phyloP scores from a whole-genome alignment of 1,284 basidiomycete genomes.

The Peniophora sp. region DNA sequence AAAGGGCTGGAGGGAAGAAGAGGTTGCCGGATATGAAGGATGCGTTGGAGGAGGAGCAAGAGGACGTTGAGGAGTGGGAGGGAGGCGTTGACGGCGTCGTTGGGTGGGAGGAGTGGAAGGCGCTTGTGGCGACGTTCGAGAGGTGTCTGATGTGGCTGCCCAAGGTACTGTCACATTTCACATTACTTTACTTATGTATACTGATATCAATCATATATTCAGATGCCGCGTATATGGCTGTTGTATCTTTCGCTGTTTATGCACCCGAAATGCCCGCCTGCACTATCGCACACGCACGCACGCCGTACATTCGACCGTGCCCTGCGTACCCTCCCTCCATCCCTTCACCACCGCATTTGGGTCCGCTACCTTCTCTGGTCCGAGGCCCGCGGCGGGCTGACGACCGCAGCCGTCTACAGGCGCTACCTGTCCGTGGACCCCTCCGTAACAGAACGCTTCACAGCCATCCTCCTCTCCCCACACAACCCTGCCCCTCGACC shows the following conservation, averaged over 20 bases:
- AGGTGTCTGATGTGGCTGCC: conserved; percentile 92
- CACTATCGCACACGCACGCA: conserved; percentile 84
- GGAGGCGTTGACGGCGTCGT: conserved; percentile 81
- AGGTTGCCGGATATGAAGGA: conserved; percentile 86
- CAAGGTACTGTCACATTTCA: conserved; percentile 47
- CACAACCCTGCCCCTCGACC: conserved; percentile 67
- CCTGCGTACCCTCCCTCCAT: conserved; percentile 87
- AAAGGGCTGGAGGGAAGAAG: conserved; percentile 77
- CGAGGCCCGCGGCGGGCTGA: conserved; percentile 76
- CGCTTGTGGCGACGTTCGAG: conserved; percentile 84
- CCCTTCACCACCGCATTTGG: conserved; percentile 94
- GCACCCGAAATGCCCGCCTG: conserved; percentile 84
- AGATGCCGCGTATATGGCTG: conserved; percentile 93
- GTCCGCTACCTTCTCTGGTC: conserved; percentile 93
- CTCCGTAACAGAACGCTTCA: conserved; percentile 80
- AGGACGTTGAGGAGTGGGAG: conserved; percentile 76
- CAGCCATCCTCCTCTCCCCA: conserved; percentile 66
- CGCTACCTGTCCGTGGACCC: conserved; percentile 86
- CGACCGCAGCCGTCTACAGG: conserved; percentile 83
- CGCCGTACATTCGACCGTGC: conserved; percentile 93
- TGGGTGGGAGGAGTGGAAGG: conserved; percentile 94
- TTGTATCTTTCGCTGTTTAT: conserved; percentile 87
- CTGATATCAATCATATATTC: conserved; percentile 4
- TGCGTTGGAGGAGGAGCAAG: conserved; percentile 77
- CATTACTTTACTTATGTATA: conserved; percentile 9